Conservation (phyloP, 2,329 filamentous ascomycete genomes). For the Endothia cerciana region DNA sequence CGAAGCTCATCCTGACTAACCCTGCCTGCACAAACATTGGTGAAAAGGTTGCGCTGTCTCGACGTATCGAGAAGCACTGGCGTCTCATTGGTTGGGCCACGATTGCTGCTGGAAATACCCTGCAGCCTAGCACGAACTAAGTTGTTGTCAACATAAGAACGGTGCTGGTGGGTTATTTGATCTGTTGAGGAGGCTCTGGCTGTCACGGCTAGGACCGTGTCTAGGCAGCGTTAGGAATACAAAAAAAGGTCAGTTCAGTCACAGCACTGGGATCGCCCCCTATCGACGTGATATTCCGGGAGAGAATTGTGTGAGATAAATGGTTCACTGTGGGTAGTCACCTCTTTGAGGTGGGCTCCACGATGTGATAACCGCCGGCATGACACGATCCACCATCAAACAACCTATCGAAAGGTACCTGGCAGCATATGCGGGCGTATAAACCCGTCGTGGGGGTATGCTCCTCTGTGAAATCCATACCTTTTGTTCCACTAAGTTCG, state of each 20-base stretch:
- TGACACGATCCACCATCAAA: too few relatives aligned
- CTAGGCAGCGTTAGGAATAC: slow-evolving; percentile 23
- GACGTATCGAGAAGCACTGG: slow-evolving; percentile 99
- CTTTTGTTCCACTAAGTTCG: background rate
- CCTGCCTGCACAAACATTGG: slow-evolving; percentile 96
- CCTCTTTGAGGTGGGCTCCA: background rate
- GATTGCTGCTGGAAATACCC: slow-evolving; percentile 58
- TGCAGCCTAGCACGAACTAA: slow-evolving; percentile 36
- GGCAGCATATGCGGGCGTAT: too few relatives aligned
- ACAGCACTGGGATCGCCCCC: background rate
- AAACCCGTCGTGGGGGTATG: too few relatives aligned
- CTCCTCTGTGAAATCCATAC: background rate
- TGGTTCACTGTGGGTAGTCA: background rate
- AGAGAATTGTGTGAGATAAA: background rate
- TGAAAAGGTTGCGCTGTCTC: slow-evolving; percentile 94
- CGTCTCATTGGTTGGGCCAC: slow-evolving; percentile 91
- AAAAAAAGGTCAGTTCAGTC: slow-evolving; percentile 25
- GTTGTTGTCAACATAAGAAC: slow-evolving; percentile 6
- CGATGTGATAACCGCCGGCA: too few relatives aligned
- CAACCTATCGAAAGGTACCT: too few relatives aligned
- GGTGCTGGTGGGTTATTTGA: background rate
- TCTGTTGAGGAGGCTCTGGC: background rate
- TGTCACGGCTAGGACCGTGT: slow-evolving; percentile 6
- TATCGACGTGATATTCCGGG: background rate
- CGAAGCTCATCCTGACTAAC: slow-evolving; percentile 89